A percentile compares a stretch with the other conserved stretches of the same genome.
Conservation (phyloP, 495 filamentous ascomycete genomes). For the Penicillium bialowiezense region DNA sequence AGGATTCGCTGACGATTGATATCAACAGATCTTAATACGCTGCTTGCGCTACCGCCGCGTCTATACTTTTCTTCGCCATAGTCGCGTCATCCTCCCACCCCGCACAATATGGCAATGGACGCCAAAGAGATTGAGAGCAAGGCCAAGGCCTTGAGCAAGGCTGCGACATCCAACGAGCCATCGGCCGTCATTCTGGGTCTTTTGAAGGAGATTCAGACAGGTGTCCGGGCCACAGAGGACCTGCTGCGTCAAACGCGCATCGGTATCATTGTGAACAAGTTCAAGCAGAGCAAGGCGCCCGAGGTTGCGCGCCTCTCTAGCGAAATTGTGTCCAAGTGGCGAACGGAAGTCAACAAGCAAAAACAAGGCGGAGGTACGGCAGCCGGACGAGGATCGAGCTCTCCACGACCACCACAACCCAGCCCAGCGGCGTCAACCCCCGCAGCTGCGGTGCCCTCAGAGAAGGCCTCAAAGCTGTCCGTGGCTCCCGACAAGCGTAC, state of each 20-base stretch:
- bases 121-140: constrained; percentile 71
- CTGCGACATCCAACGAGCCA: constrained; percentile 64
- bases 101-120: constrained; percentile 58
- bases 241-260: constrained; percentile 81
- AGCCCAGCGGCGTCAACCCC: constrained; percentile 36
- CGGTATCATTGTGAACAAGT: constrained; percentile 82
- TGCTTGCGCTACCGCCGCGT: neutral
- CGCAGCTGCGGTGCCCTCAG: constrained; percentile 39
- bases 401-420: constrained; percentile 39
- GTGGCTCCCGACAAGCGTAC: constrained; percentile 76
- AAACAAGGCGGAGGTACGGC: constrained; percentile 53
- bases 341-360: constrained; percentile 72
- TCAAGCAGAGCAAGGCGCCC: constrained; percentile 70
- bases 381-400: constrained; percentile 39
- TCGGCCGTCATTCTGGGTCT: constrained; percentile 61
- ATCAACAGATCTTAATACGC: neutral
- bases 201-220: constrained; percentile 72
- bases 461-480: constrained; percentile 54
- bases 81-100: neutral
- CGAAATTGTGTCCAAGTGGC: constrained; percentile 87
- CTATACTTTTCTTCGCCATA: neutral
- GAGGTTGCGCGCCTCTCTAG: constrained; percentile 70
- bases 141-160: constrained; percentile 74
- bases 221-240: constrained; percentile 81
- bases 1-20: neutral